Conservation (phyloP, 176 grass and related monocot genomes). For the Tuctoria greenei region DNA sequence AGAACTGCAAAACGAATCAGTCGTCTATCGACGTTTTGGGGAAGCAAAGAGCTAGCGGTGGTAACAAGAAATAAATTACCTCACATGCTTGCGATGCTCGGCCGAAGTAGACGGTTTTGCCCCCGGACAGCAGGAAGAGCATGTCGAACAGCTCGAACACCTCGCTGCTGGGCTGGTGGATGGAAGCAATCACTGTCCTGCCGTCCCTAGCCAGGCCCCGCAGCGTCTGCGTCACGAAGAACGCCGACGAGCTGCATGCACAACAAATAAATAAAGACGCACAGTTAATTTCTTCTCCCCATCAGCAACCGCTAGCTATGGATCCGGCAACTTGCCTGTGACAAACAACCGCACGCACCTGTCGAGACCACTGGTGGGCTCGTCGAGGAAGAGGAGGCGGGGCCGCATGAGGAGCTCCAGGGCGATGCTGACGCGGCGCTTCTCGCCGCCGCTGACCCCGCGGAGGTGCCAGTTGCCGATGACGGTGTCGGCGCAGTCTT, state of each 20-base stretch:
- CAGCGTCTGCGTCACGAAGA: constrained; percentile 98
- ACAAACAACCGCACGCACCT: too few relatives aligned
- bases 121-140: constrained; percentile 91
- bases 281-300: not conserved
- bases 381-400: constrained; percentile 95
- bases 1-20: constrained; percentile 58
- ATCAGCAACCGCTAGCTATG: not conserved
- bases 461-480: constrained; percentile 99
- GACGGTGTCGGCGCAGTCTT: constrained; percentile 94
- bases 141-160: constrained; percentile 98
- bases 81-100: constrained; percentile 74
- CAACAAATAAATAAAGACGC: not conserved
- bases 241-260: constrained; percentile 91
- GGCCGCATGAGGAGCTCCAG: constrained; percentile 98
- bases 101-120: constrained; percentile 97
- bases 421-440: constrained; percentile 95
- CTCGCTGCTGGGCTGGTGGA: constrained; percentile 99
- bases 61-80: constrained; percentile 34
- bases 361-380: constrained; percentile 98
- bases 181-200: constrained; percentile 88
- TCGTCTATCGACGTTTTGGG: not conserved
- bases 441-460: constrained; percentile 95
- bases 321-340: not conserved
- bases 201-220: constrained; percentile 84
- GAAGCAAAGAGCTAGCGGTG: too few relatives aligned